phyloP scores from a whole-genome alignment of 1,284 basidiomycete genomes.

The Mrakiaceae sp. region DNA sequence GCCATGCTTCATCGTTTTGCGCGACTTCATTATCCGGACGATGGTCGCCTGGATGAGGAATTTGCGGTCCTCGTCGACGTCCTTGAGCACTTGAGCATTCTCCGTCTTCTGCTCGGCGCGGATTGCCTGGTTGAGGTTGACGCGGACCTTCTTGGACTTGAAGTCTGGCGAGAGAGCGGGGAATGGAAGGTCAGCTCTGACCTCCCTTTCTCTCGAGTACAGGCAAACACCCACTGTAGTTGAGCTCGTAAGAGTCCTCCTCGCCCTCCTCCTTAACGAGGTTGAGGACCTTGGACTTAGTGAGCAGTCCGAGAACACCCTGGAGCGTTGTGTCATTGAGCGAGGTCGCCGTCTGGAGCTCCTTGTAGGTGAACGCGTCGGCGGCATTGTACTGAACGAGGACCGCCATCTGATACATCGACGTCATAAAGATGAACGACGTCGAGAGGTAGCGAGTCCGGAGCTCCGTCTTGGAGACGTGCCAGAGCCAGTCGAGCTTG shows the following conservation, averaged over 20 bases:
- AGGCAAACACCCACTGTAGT: slow-evolving; percentile 56
- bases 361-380: slow-evolving; percentile 69
- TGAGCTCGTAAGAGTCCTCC: slow-evolving; percentile 79
- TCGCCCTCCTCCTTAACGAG: slow-evolving; percentile 53
- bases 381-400: slow-evolving; percentile 87
- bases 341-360: slow-evolving; percentile 69
- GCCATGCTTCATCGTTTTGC: slow-evolving; percentile 88
- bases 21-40: slow-evolving; percentile 46
- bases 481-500: slow-evolving; percentile 96
- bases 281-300: slow-evolving; percentile 75
- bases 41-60: slow-evolving; percentile 96
- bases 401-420: slow-evolving; percentile 90
- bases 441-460: slow-evolving; percentile 84
- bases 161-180: slow-evolving; percentile 46
- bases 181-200: no score
- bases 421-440: slow-evolving; percentile 93
- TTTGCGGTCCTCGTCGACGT: slow-evolving; percentile 95
- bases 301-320: slow-evolving; percentile 69
- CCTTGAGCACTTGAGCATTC: slow-evolving; percentile 79
- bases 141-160: slow-evolving; percentile 93
- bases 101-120: slow-evolving; percentile 92
- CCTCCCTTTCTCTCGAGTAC: background rate
- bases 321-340: slow-evolving; percentile 74
- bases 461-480: slow-evolving; percentile 91
- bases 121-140: slow-evolving; percentile 87